phyloP scores from a whole-genome alignment of 2,329 filamentous ascomycete genomes.

The Metarhizium humberi region DNA sequence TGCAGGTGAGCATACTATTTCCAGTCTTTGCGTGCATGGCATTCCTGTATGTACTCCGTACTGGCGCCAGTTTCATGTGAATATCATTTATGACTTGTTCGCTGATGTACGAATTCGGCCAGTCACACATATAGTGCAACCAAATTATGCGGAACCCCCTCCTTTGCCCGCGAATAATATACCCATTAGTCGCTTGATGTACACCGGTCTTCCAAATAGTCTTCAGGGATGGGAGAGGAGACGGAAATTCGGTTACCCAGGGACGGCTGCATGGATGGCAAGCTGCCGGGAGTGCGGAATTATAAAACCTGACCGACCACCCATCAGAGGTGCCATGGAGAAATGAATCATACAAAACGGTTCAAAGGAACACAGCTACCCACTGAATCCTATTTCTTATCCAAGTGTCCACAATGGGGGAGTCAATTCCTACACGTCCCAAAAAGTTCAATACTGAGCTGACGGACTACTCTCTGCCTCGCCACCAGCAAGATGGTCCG shows the following conservation, averaged over 20 bases:
- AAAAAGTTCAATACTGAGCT: not conserved
- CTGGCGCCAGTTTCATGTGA: no score
- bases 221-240: no score
- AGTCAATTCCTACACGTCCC: not conserved
- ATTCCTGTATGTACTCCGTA: no score
- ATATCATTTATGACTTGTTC: no score
- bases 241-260: no score
- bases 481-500: conserved; percentile 4
- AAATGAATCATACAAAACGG: not conserved
- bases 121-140: not conserved
- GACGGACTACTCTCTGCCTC: not conserved
- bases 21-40: no score
- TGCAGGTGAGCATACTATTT: no score
- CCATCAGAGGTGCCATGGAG: not conserved
- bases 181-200: no score
- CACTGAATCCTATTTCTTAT: not conserved
- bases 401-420: not conserved
- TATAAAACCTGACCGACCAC: not conserved
- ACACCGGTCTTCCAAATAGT: no score
- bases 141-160: not conserved
- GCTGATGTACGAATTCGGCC: not conserved
- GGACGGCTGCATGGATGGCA: not conserved
- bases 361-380: no score
- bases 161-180: not conserved
- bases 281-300: not conserved